Base-by-base conservation (phyloP, 352 stramenopile species). In the Pythium oligandrum region DNA sequence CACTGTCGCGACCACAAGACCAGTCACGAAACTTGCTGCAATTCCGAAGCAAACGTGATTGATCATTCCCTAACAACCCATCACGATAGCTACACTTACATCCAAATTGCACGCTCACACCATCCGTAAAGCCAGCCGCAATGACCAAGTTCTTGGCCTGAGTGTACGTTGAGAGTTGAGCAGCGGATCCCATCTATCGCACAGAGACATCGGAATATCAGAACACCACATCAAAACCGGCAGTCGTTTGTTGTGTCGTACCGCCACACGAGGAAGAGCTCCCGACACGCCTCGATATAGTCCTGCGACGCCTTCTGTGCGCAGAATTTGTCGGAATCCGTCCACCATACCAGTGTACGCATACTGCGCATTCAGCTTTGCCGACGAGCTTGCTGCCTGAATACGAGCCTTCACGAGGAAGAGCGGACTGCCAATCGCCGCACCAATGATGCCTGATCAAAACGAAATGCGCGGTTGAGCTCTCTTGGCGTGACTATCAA, bases 311-410 rank as follows among this genome's bases (percentile, higher is more conserved):
- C 84, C 84, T 7, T 95, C 84, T 0, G 71, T 72, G 38, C 72
- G 70, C 30, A 93, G 11, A 50, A 95, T 85, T 53, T 95, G 82
- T 6, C 57, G 68, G 45, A 95, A 89, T 6, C 83, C 84, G 36
- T 95, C 84, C 71, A 94, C 84, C 83, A 92, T 92, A 66, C 79
- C 74, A 3, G 63, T 78, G 64, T 95, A 95, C 5, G 84, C 66
- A 51, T 95, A 95, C 52, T 93, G 83, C 5, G 82, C 66, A 63
- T 95, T 93, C 45, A 92, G 84, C 10, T 75, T 86, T 12, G 73
- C 77, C 0, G 68, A 63, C 2, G 79, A 86, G 56, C 82, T 92
- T 26, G 82, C 79, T 0, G 84, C 84, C 57, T 95, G 84, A 53
- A 95, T 90, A 9, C 84, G 66, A 33, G 84, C 80, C 56, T 95